phyloP scores from a whole-genome alignment of 768 basidiomycete species.

The Serendipita vermifera region DNA sequence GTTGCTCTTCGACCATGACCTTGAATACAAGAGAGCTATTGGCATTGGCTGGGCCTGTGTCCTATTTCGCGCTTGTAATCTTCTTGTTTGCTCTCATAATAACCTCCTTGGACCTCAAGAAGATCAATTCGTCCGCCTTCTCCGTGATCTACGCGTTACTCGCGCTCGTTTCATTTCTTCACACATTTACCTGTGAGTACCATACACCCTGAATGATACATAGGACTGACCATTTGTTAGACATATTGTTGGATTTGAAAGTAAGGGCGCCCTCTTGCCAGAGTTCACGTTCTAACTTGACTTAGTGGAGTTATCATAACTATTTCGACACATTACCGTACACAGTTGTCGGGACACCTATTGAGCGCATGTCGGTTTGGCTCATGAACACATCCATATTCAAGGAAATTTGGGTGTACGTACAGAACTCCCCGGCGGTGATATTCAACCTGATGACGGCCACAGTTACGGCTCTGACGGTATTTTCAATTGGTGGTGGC shows the following conservation, averaged over 20 bases:
- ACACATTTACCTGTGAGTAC: conserved; percentile 42
- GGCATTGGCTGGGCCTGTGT: conserved; percentile 14
- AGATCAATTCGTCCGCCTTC: too few species aligned
- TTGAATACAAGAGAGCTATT: neutral
- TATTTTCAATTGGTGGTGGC: conserved; percentile 55
- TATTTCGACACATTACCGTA: neutral
- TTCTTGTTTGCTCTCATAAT: conserved; percentile 23
- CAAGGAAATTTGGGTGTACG: conserved; percentile 41
- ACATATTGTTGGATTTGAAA: neutral
- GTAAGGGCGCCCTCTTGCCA: neutral
- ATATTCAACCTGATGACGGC: neutral
- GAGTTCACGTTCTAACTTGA: neutral
- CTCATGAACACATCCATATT: conserved; percentile 42
- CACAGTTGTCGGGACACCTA: conserved; percentile 9
- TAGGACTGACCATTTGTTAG: neutral
- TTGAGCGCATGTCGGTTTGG: conserved; percentile 38
- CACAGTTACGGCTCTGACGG: conserved; percentile 25
- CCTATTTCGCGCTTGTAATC: conserved; percentile 27
- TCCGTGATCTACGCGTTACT: conserved; percentile 26
- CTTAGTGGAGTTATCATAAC: conserved; percentile 1
- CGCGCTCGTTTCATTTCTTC: conserved; percentile 26
- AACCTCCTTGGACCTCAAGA: too few species aligned
- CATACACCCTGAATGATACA: neutral
- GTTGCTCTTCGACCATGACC: too few species aligned
- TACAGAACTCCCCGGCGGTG: conserved; percentile 14